Evolutionary conservation across 768 basidiomycete genomes (phyloP), one percentile per base, ranked within the genome.

Genomic region (Stropharia rugosoannulata): DNA sequence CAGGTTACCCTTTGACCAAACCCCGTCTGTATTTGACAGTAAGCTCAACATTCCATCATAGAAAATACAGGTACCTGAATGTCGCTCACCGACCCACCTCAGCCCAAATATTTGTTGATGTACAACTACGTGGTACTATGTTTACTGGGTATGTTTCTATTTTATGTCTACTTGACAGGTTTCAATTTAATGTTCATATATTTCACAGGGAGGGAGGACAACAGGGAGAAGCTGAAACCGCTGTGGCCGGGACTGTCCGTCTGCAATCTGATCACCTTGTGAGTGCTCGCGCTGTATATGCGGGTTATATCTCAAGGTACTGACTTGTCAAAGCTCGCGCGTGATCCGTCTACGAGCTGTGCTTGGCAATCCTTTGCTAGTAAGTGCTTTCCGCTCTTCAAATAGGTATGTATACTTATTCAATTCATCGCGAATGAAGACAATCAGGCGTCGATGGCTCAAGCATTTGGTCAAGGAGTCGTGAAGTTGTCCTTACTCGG

Each of bases 311-410:
- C 27, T 56, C 43, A 53, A 39, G 11, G 27, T 44, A 49, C 13
- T n/a, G 18, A 18, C 39, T 18, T 13, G 1, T 13, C 40, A 64
- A 22, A 57, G 68, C 59, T 72, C 49, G 70, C 70, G 19, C 57
- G 67, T 51, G 75, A 79, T 64, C 55, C 70, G 7, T 68, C 74
- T 45, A 81, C 79, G 25, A 70, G 75, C n/a, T 80, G 79, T 68
- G 60, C 64, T 43, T 80, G 78, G 78, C 79, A 80, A 62, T 65
- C 67, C 3, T 70, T 74, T 55, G 73, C 73, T 35, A 67, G 70
- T 72, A 39, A 60, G 68, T 61, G n/a, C 43, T 37, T 16, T 16
- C 35, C 7, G 7, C 13, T 5, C 45, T 8, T 25, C 8, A 25
- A 10, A 10, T 42, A 48, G 10, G 1, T 40, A 12, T n/a, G 19